Conservation (phyloP, 179 eudicot genomes). For the Actinidia arguta region DNA sequence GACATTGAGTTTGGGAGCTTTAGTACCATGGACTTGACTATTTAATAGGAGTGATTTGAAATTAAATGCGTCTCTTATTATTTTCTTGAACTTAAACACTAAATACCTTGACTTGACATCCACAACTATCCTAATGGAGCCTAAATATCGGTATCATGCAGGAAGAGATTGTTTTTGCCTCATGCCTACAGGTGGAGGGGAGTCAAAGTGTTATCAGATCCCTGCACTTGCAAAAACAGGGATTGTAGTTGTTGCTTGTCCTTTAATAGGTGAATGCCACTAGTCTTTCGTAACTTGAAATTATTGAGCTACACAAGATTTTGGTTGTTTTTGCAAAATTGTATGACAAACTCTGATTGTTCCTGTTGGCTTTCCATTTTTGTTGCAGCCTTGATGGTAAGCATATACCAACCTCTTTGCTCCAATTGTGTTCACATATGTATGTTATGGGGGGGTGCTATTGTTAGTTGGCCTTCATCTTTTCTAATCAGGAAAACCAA, state of each 20-base stretch:
- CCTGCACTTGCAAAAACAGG: slow-evolving; percentile 86
- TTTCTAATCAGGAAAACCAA: slow-evolving; percentile 79
- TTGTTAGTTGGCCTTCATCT: not conserved
- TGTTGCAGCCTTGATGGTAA: slow-evolving; percentile 68
- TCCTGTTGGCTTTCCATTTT: slow-evolving; percentile 20
- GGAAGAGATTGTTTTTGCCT: slow-evolving; percentile 98
- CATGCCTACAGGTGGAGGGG: slow-evolving; percentile 99
- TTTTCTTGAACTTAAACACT: too few species aligned
- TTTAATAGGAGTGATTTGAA: too few species aligned
- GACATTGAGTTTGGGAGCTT: too few species aligned
- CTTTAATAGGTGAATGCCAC: slow-evolving; percentile 77
- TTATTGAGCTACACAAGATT: slow-evolving; percentile 39
- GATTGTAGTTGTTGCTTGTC: slow-evolving; percentile 93
- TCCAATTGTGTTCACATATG: not conserved
- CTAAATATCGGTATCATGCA: too few species aligned
- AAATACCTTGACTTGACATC: too few species aligned
- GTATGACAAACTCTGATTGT: slow-evolving; percentile 43
- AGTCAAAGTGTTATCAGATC: slow-evolving; percentile 93
- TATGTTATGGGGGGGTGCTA: not conserved
- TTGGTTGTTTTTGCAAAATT: slow-evolving; percentile 44
- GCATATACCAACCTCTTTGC: slow-evolving; percentile 19
- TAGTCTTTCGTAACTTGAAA: slow-evolving; percentile 21
- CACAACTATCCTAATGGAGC: too few species aligned
- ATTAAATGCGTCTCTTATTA: too few species aligned
- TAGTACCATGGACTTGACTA: too few species aligned